A percentile compares a stretch with the other conserved stretches of the same genome.
Evolutionary conservation across 139 green algal species (phyloP).

Genomic region (Pleodorina starrii): DNA sequence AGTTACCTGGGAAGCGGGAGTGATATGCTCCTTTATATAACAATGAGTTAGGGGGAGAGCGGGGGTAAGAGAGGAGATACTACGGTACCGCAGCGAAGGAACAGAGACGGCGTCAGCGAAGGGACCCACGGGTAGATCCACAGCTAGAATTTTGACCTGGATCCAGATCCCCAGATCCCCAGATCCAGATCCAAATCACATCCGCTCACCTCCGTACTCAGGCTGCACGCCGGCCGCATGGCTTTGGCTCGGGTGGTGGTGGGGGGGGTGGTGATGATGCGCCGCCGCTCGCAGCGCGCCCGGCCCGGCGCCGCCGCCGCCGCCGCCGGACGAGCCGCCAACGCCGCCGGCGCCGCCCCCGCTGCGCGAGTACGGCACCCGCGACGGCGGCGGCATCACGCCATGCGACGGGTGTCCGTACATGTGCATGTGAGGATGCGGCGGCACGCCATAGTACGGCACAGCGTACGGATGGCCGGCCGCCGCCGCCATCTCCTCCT

Average conservation of each 20-base stretch:
- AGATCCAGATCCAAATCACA: too few species aligned
- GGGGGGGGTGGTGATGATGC: neutral
- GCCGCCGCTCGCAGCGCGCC: neutral
- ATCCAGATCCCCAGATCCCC: too few species aligned
- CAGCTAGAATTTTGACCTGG: too few species aligned
- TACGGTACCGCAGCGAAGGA: too few species aligned
- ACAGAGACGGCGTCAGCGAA: too few species aligned
- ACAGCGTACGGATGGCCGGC: constrained; percentile 20
- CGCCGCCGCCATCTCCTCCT: constrained; percentile 19
- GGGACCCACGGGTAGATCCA: too few species aligned
- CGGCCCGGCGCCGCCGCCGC: neutral
- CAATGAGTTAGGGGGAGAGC: too few species aligned
- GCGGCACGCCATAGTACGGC: constrained; percentile 9
- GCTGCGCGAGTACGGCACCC: neutral
- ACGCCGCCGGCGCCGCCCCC: neutral
- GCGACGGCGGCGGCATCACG: neutral
- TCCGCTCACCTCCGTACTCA: neutral
- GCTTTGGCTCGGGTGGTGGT: neutral
- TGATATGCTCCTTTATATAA: too few species aligned
- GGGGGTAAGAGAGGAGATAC: too few species aligned
- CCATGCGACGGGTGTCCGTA: constrained; percentile 8
- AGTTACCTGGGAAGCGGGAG: too few species aligned
- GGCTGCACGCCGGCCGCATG: neutral
- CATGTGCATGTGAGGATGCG: neutral
- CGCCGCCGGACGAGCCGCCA: neutral